phyloP scores from a whole-genome alignment of 768 basidiomycete species.

The Leccinum pellstonianum region DNA sequence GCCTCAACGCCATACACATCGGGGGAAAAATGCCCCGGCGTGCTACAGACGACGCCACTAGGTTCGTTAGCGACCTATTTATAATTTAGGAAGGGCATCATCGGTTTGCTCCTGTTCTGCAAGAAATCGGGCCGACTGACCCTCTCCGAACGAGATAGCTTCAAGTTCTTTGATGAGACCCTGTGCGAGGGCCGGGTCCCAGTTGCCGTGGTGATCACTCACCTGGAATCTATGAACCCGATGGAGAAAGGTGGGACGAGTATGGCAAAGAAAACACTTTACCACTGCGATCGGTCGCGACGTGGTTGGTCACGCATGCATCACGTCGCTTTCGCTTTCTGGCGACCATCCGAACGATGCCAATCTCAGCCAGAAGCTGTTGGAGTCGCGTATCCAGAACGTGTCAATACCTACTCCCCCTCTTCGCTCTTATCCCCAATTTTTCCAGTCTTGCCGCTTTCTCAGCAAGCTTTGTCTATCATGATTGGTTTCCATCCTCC shows the following conservation, averaged over 20 bases:
- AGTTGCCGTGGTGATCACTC: conserved; percentile 33
- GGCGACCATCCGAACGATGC: not conserved
- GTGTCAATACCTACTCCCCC: no score
- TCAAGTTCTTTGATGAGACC: conserved; percentile 29
- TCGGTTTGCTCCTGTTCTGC: conserved; percentile 36
- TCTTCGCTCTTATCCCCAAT: no score
- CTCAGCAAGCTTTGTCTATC: no score
- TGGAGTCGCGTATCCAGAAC: not conserved
- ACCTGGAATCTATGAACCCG: conserved; percentile 26
- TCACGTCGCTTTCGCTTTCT: not conserved
- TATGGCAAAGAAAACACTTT: not conserved
- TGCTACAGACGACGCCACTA: conserved; percentile 9
- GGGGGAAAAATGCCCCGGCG: not conserved
- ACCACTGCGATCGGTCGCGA: no score
- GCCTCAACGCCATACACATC: not conserved
- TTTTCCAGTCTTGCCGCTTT: no score
- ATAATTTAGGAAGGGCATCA: not conserved
- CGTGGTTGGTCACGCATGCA: no score
- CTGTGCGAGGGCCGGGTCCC: conserved; percentile 35
- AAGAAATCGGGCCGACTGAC: conserved; percentile 29
- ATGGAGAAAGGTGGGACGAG: conserved; percentile 24
- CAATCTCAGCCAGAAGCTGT: not conserved
- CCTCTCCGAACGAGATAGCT: conserved; percentile 25
- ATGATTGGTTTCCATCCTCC: no score
- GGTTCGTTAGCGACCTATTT: conserved; percentile 30